Evolutionary conservation across 2,329 filamentous ascomycete genomes (phyloP), one percentile per base, ranked within the genome.

Genomic region (Pseudopithomyces maydicus): DNA sequence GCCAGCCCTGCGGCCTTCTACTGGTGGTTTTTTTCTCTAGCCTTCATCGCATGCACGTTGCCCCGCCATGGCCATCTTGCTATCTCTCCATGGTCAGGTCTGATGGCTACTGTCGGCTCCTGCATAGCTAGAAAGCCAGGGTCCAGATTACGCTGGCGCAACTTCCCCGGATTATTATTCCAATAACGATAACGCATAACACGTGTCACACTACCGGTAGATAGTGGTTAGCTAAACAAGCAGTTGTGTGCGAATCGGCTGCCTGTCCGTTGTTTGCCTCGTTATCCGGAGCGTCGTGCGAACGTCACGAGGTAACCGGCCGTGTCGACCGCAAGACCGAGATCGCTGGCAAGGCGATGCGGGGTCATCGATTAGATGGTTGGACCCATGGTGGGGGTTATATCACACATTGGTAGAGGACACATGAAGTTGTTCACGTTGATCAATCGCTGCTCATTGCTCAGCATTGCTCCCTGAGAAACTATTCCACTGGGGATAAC

Each of bases 71-170:
- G n/a, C 7, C 3, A 35, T 2, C 12, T 3, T 14, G 20, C 26
- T 17, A 29, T 38, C 26, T 29, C 26, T 43, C 48, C 23, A 51
- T 51, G 42, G 38, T 43, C 23, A n/a, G 17, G 14, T 35, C 50
- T 12, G 29, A 23, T 23, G 50, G 50, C 50, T 52, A 52, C 36
- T 32, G 26, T 52, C 50, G 50, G 50, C 50, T 51, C 48, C 48
- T 51, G 33, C 48, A 42, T 7, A 41, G 19, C 20, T 22, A 51
- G 48, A 42, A 6, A 41, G 19, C 20, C 36, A 51, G 48, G 48
- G 48, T 23, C 48, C 23, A 33, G 26, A 32, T 20, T 29, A 33
- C 12, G 10, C 32, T 32, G 23, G 43, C 19, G 43, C 23, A 10
- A 20, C 33, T 39, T 22, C 19, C 41, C 42, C 50, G 50, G 50